Conservation (phyloP, 495 filamentous ascomycete genomes). For the Paragyromitra xinjiangensis region DNA sequence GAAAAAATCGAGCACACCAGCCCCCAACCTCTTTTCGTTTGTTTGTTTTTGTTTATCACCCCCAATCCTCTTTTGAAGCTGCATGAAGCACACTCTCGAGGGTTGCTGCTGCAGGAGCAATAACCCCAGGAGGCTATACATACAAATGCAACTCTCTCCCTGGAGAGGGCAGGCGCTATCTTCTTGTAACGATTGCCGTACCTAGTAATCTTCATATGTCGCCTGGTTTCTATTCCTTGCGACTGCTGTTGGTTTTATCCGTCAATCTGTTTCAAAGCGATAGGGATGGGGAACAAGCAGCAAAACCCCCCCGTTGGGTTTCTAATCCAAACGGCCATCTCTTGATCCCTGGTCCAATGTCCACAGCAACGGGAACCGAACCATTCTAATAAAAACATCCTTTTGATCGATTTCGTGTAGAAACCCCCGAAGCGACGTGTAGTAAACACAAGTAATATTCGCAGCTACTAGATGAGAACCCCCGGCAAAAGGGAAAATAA, state of each 20-base stretch:
- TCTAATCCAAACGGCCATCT: slow-evolving; percentile 38
- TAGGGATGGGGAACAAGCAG: slow-evolving; percentile 29
- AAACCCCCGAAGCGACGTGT: slow-evolving; percentile 25
- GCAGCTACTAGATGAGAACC: slow-evolving; percentile 14
- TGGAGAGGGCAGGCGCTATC: not conserved
- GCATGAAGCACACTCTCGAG: slow-evolving; percentile 23
- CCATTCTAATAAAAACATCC: slow-evolving; percentile 5
- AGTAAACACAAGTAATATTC: slow-evolving; percentile 19
- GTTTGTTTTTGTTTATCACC: slow-evolving; percentile 43
- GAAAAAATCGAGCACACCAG: slow-evolving; percentile 21
- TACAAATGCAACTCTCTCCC: slow-evolving; percentile 13
- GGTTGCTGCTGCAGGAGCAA: slow-evolving; percentile 17
- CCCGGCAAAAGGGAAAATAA: not conserved
- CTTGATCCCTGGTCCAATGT: slow-evolving; percentile 32
- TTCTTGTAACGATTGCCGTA: slow-evolving; percentile 29
- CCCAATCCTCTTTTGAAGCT: slow-evolving; percentile 33
- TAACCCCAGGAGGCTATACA: slow-evolving; percentile 28
- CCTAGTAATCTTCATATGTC: slow-evolving; percentile 36
- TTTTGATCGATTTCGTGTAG: slow-evolving; percentile 47
- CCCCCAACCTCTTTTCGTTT: slow-evolving; percentile 20
- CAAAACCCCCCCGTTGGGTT: slow-evolving; percentile 22
- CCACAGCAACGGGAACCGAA: slow-evolving; percentile 24
- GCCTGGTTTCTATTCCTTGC: slow-evolving; percentile 45
- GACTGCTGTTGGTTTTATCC: slow-evolving; percentile 47
- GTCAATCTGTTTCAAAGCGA: slow-evolving; percentile 25